These are phyloP conservation scores for Saprolegnia parasitica DNA, from an alignment of 352 stramenopile genomes.

Conservation along the genomic window DNA sequence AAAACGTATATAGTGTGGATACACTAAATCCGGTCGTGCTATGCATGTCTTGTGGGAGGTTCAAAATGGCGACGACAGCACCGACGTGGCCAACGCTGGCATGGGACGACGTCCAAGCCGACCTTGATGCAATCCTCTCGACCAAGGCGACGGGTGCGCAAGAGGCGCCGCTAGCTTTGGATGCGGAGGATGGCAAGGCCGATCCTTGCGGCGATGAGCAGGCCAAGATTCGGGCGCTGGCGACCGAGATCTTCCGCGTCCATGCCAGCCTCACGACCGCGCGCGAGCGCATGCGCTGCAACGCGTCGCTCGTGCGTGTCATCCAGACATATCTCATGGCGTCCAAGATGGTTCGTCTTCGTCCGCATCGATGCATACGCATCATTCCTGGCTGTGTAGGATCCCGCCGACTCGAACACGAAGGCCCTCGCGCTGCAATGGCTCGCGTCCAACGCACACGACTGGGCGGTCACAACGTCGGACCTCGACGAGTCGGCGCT, in stretches of 20 bases:
- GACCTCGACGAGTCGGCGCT: slow-evolving; percentile 10
- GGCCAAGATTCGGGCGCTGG: slow-evolving; percentile 2
- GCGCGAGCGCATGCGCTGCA: slow-evolving; percentile 4
- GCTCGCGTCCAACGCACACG: neutral
- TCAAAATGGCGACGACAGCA: neutral
- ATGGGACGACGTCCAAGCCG: neutral
- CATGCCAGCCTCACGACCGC: slow-evolving; percentile 1
- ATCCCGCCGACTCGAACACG: neutral
- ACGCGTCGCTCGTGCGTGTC: slow-evolving; percentile 21
- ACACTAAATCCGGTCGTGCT: too few species aligned
- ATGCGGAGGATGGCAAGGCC: neutral
- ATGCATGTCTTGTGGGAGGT: too few species aligned
- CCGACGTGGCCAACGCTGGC: slow-evolving; percentile 5
- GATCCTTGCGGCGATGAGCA: neutral
- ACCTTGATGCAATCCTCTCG: neutral
- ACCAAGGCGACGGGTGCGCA: neutral
- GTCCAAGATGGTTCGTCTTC: neutral
- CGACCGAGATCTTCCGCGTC: slow-evolving; percentile 19
- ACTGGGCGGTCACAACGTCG: neutral
- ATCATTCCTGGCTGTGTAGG: neutral
- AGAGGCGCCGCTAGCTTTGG: neutral
- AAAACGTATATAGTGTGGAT: too few species aligned
- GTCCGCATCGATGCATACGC: neutral
- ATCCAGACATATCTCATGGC: slow-evolving; percentile 23
- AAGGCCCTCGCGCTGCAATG: slow-evolving; percentile 6